A percentile compares a stretch with the other conserved stretches of the same genome.
phyloP scores from a whole-genome alignment of 2,329 filamentous ascomycete species.

The Colletotrichum sojae region DNA sequence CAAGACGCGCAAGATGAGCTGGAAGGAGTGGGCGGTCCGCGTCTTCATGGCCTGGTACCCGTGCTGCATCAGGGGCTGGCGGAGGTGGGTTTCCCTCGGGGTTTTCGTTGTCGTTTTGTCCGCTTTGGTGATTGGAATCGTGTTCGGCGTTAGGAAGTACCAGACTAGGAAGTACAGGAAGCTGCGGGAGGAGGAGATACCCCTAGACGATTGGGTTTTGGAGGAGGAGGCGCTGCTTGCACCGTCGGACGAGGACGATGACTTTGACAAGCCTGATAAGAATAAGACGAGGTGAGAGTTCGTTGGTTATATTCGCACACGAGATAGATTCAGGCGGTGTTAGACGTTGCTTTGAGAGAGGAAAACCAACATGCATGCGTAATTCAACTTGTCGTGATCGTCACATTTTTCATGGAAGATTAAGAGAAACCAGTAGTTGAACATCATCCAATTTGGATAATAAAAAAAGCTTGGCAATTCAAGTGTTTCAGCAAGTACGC shows the following conservation, averaged over 20 bases:
- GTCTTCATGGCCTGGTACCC: conserved; percentile 51
- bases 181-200: conserved; percentile 45
- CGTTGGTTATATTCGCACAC: no score
- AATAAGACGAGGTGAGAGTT: background rate
- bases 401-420: no score
- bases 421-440: no score
- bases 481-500: no score
- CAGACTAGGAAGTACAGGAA: conserved; percentile 42
- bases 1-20: conserved; percentile 42
- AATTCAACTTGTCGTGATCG: no score
- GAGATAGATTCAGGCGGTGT: no score
- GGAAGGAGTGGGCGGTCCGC: conserved; percentile 47
- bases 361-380: no score
- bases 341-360: no score
- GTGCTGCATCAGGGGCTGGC: conserved; percentile 53
- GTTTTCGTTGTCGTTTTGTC: conserved; percentile 39
- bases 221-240: conserved; percentile 27
- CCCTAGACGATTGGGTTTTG: conserved; percentile 53
- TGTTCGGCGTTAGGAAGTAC: conserved; percentile 33
- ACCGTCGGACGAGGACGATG: conserved; percentile 29
- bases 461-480: no score
- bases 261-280: background rate
- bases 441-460: no score
- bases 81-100: conserved; percentile 46
- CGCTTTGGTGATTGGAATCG: conserved; percentile 2